Base-by-base conservation (phyloP, 805 yeast genomes). In the Phaffomyces thermotolerans region DNA sequence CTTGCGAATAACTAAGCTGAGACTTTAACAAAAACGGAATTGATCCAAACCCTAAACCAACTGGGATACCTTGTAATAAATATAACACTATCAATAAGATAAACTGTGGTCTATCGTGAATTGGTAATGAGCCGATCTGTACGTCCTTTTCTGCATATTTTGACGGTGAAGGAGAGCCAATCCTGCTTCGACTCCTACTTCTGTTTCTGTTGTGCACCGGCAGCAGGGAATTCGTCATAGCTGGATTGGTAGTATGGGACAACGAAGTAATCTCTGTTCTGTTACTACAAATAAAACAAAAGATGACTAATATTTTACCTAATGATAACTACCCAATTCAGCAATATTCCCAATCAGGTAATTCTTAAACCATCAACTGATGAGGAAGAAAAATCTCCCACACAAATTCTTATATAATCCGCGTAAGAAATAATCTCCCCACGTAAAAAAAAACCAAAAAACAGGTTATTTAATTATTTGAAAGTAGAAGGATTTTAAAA, bases 21-120 rank as follows among this genome's bases (percentile, higher is more conserved):
- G 91, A 76, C 60, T 93, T 93, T 45, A 93, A 71, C 17, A 93
- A 66, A 57, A 90, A 93, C 2, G 99, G 99, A 10, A 93, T 75
- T 1, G 95, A 81, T 2, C 99, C 99, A 67, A 91, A 89, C 2
- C 96, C 95, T 30, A 93, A 66, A 0, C 99, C 99, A 13, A 90
- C 95, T 0, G 99, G 99, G 6, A 93, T 79, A n/a, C 99, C 99
- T 61, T 93, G 99, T 7, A 90, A 72, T 39, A 89, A 67, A 59
- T 93, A 93, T 30, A 93, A 66, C 6, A 85, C 56, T 6, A 88
- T 81, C 45, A 91, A 67, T 7, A 91, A 70, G 35, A 73, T 64
- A 59, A 91, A 93, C 44, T 89, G 86, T 13, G 83, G 82, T 44
- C 86, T 65, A 56, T 90, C 98, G 39, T 58, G 62, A 13, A 56